Evolutionary conservation across 148 eudicot species (phyloP).

Genomic region (Dianthus caryophyllus): DNA sequence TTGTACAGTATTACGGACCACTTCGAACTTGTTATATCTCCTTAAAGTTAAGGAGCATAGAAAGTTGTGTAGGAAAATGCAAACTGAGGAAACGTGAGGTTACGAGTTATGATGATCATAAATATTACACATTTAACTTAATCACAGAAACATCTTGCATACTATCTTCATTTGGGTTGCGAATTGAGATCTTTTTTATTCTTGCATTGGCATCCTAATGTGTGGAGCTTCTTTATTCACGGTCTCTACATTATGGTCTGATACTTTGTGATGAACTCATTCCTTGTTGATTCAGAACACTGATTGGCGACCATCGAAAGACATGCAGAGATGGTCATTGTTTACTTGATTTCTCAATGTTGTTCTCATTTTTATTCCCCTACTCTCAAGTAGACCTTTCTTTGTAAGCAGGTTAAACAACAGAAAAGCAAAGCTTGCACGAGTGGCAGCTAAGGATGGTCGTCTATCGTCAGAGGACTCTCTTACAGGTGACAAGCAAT

Average conservation of each 20-base stretch:
- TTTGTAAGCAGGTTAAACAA: constrained; percentile 68
- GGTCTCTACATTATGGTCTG: neutral
- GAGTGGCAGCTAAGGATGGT: constrained; percentile 71
- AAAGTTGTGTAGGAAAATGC: no score
- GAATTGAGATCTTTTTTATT: neutral
- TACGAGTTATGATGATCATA: no score
- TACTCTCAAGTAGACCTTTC: neutral
- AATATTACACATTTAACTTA: no score
- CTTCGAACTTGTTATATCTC: neutral
- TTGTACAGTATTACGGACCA: neutral
- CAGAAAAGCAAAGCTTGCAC: constrained; percentile 82
- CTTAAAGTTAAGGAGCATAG: no score
- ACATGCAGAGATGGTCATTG: neutral
- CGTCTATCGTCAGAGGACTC: constrained; percentile 46
- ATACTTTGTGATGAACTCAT: neutral
- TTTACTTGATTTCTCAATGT: no score
- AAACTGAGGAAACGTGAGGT: neutral
- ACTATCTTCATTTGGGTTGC: no score
- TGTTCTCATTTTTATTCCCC: neutral
- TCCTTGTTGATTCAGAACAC: neutral
- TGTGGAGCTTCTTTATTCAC: neutral
- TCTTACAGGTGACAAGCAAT: constrained; percentile 39
- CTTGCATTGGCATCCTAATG: neutral
- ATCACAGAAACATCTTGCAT: no score
- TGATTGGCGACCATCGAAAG: neutral